These are phyloP conservation scores for Sicyos baderoa DNA, from an alignment of 306 rosid species.

Conservation along the genomic window DNA sequence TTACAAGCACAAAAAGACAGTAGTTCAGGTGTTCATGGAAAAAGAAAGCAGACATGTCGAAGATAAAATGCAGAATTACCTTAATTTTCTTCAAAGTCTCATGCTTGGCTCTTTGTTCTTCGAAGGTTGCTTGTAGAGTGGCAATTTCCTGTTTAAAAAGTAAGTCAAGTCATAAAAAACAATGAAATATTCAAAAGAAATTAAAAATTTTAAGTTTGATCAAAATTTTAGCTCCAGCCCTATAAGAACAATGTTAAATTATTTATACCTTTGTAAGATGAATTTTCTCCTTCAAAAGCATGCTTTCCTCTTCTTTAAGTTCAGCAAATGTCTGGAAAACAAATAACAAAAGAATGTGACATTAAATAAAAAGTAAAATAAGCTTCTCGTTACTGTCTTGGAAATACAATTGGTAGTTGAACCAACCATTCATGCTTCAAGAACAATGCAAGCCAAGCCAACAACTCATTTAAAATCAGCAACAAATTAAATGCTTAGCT, in stretches of 20 bases:
- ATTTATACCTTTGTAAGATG: constrained; percentile 48
- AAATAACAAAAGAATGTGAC: not conserved
- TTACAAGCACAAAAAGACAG: not conserved
- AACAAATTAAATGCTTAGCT: constrained; percentile 10
- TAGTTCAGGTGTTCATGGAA: too few species aligned
- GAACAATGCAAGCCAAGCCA: constrained; percentile 13
- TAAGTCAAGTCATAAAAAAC: not conserved
- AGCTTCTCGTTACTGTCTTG: not conserved
- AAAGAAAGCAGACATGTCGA: too few species aligned
- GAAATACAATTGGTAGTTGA: not conserved
- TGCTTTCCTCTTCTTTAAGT: constrained; percentile 69
- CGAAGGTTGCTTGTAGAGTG: constrained; percentile 36
- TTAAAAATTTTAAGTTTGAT: too few species aligned
- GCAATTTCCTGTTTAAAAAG: constrained; percentile 52
- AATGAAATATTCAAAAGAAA: too few species aligned
- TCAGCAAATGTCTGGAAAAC: constrained; percentile 55
- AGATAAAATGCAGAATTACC: constrained; percentile 29
- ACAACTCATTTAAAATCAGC: constrained; percentile 7
- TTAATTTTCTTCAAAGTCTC: constrained; percentile 67
- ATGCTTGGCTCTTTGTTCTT: constrained; percentile 49
- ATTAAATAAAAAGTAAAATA: not conserved
- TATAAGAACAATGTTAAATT: not conserved
- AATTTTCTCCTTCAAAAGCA: constrained; percentile 58
- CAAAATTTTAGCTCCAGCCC: not conserved
- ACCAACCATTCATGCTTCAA: not conserved